Conservation (phyloP, 768 basidiomycete genomes). For the Exidia glandulosa region DNA sequence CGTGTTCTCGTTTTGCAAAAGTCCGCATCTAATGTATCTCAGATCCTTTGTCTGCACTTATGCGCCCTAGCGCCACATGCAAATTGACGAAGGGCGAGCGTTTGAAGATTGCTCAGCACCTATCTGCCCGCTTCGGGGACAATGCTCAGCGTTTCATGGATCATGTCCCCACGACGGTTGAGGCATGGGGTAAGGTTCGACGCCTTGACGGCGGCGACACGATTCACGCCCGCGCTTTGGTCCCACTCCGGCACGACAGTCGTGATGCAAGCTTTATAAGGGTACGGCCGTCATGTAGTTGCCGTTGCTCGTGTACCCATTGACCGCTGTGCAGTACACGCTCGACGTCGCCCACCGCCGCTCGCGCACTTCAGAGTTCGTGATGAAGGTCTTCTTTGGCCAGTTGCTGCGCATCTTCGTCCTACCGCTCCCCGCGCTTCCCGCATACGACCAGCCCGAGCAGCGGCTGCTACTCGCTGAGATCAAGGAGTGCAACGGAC, state of each 20-base stretch:
- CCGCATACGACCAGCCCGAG: too few relatives aligned
- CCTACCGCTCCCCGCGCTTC: too few relatives aligned
- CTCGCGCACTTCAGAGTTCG: too few relatives aligned
- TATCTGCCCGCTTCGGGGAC: constrained; percentile 6
- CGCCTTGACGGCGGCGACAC: constrained; percentile 16
- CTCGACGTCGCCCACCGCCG: constrained; percentile 1
- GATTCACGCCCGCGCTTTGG: constrained; percentile 5
- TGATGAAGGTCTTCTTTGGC: too few relatives aligned
- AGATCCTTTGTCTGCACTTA: too few relatives aligned
- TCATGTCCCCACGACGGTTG: constrained; percentile 3
- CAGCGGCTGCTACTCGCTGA: too few relatives aligned
- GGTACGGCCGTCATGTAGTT: constrained; percentile 4
- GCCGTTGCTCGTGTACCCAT: too few relatives aligned
- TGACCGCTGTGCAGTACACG: constrained; percentile 1
- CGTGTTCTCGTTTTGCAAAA: constrained; percentile 12
- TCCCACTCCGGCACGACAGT: neutral
- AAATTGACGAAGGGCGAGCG: neutral
- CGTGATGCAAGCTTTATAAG: constrained; percentile 11
- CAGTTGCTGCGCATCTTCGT: too few relatives aligned
- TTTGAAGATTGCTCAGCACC: too few relatives aligned
- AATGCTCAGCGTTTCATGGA: neutral
- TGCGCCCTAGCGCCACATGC: too few relatives aligned
- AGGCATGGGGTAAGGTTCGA: constrained; percentile 15
- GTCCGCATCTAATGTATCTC: too few relatives aligned
- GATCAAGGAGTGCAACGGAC: too few relatives aligned